Evolutionary conservation across 2,329 filamentous ascomycete species (phyloP).

Genomic region (Alternaria consortialis): DNA sequence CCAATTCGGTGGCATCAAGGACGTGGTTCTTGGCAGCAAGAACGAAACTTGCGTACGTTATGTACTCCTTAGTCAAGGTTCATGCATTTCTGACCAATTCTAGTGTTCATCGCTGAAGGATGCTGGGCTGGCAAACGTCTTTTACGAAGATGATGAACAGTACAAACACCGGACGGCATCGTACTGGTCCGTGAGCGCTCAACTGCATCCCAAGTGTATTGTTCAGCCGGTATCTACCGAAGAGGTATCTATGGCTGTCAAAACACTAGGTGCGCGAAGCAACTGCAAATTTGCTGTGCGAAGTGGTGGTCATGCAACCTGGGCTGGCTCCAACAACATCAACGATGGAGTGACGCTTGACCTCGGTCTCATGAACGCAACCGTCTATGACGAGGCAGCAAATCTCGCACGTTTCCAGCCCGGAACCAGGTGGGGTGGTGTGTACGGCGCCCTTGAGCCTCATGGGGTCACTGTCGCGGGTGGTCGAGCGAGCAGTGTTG

Average conservation of each 20-base stretch:
- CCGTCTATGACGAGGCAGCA: constrained; percentile 17
- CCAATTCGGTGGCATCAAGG: neutral
- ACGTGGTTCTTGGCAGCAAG: constrained; percentile 1
- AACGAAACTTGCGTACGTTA: constrained; percentile 14
- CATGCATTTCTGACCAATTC: constrained; percentile 13
- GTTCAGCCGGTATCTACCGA: constrained; percentile 39
- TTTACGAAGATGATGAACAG: constrained; percentile 21
- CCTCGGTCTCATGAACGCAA: constrained; percentile 35
- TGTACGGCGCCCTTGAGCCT: constrained; percentile 41
- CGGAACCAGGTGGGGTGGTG: constrained; percentile 46
- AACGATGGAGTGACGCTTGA: constrained; percentile 41
- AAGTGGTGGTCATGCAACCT: constrained; percentile 38
- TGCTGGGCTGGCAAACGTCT: constrained; percentile 25
- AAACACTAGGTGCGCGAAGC: constrained; percentile 15
- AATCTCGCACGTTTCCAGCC: constrained; percentile 34
- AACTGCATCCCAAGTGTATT: constrained; percentile 41
- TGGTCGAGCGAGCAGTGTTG: constrained; percentile 36
- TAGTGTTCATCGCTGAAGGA: constrained; percentile 30
- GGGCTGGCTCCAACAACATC: constrained; percentile 43
- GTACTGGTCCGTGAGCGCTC: constrained; percentile 39
- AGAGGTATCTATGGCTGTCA: constrained; percentile 33
- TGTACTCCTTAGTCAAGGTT: constrained; percentile 3
- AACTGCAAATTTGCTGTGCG: constrained; percentile 35
- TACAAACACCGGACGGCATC: constrained; percentile 29
- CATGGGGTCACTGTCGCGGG: constrained; percentile 30